A percentile compares a stretch with the other conserved stretches of the same genome.
Conservation (phyloP, 768 basidiomycete species). For the Amanita molliuscula region DNA sequence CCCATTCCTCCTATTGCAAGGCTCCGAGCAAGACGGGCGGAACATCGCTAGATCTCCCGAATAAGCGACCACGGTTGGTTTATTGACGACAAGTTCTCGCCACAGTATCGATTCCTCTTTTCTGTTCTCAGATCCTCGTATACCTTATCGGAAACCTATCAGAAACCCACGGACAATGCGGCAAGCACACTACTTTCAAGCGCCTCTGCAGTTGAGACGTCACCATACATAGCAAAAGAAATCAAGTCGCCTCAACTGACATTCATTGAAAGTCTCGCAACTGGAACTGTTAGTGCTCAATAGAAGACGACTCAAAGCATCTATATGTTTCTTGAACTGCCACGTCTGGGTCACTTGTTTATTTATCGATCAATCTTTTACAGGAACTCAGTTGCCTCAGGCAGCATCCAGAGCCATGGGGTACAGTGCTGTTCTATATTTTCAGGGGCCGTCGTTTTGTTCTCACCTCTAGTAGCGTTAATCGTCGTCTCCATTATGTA, state of each 20-base stretch:
- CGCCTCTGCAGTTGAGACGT: slow-evolving; percentile 18
- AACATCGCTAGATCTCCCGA: slow-evolving; percentile 60
- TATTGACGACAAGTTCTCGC: slow-evolving; percentile 15
- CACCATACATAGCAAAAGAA: slow-evolving; percentile 25
- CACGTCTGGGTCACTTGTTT: slow-evolving; percentile 25
- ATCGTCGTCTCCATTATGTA: not conserved
- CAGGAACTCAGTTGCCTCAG: slow-evolving; percentile 19
- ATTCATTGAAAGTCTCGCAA: slow-evolving; percentile 49
- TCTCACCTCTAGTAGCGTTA: slow-evolving; percentile 1
- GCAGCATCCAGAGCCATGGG: not conserved
- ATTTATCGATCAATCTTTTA: slow-evolving; percentile 33
- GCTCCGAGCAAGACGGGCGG: slow-evolving; percentile 50
- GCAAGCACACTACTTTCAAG: slow-evolving; percentile 19
- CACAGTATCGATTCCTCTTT: slow-evolving; percentile 13
- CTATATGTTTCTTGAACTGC: slow-evolving; percentile 6
- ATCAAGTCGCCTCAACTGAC: slow-evolving; percentile 53
- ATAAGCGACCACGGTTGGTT: slow-evolving; percentile 75
- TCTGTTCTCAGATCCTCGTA: slow-evolving; percentile 36
- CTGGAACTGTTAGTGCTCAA: slow-evolving; percentile 32
- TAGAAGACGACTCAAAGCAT: slow-evolving; percentile 11
- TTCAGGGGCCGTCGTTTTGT: not conserved
- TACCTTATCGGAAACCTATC: slow-evolving; percentile 22
- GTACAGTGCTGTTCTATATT: not conserved
- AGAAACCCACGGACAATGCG: slow-evolving; percentile 32
- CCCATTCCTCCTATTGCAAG: slow-evolving; percentile 27